These are phyloP conservation scores for Pyropia yezoensis DNA, from an alignment of 23 red algal genomes.

Conservation along the genomic window DNA sequence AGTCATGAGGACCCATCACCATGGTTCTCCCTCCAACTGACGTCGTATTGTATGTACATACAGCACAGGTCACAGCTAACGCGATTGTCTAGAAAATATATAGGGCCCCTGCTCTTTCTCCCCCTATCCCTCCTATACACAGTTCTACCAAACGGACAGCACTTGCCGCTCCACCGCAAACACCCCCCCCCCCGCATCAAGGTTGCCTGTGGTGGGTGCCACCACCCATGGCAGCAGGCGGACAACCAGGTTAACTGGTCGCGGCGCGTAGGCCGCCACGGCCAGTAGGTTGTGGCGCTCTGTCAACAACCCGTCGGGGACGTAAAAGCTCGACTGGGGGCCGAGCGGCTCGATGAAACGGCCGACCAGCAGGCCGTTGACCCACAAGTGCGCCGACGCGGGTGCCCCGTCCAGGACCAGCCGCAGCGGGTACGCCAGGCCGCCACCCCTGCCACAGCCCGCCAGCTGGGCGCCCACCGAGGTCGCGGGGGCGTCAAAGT, in stretches of 20 bases:
- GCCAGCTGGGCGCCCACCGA: not conserved
- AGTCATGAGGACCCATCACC: no score
- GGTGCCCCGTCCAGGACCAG: constrained; percentile 34
- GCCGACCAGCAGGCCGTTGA: constrained; percentile 68
- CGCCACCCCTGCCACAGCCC: constrained; percentile 1
- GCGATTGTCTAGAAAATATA: no score
- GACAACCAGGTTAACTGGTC: constrained; percentile 28
- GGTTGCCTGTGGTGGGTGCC: constrained; percentile 25
- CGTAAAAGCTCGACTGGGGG: constrained; percentile 80
- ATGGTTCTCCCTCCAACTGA: no score
- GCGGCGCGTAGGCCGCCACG: constrained; percentile 45
- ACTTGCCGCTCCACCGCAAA: constrained; percentile 16
- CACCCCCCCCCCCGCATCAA: constrained; percentile 27
- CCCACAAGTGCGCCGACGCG: constrained; percentile 45
- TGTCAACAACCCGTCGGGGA: constrained; percentile 60
- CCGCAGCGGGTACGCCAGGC: constrained; percentile 36
- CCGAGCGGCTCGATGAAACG: constrained; percentile 63
- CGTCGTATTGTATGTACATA: no score
- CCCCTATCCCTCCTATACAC: no score
- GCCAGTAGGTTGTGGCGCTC: constrained; percentile 56
- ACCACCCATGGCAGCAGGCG: constrained; percentile 50
- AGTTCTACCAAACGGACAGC: no score
- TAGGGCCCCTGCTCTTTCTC: no score
- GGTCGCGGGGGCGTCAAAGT: constrained; percentile 44
- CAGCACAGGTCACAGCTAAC: no score